These are phyloP conservation scores for Huntiella bhutanensis DNA, from an alignment of 2,329 filamentous ascomycete species.

Conservation along the genomic window DNA sequence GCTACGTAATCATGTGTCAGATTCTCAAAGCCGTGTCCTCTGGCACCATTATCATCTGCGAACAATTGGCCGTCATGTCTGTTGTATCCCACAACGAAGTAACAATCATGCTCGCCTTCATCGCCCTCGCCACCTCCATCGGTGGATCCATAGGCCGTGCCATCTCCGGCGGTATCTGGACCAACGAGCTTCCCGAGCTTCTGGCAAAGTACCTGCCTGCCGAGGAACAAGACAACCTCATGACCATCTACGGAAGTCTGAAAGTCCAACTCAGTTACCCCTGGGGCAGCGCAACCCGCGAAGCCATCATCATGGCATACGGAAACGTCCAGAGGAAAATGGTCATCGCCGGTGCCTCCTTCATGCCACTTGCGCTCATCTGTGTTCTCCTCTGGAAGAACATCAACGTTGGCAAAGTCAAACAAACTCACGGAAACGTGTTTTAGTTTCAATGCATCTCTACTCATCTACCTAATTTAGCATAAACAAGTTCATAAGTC, in stretches of 20 bases:
- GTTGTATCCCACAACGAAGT: conserved; percentile 42
- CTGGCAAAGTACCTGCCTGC: conserved; percentile 31
- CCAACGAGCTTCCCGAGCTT: conserved; percentile 33
- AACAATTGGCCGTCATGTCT: conserved; percentile 42
- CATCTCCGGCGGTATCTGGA: conserved; percentile 48
- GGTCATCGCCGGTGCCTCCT: conserved; percentile 28
- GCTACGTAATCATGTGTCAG: conserved; percentile 40
- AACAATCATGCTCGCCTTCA: conserved; percentile 40
- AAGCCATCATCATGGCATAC: conserved; percentile 42
- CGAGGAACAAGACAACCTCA: conserved; percentile 16
- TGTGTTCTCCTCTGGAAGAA: conserved; percentile 29
- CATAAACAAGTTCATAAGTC: background rate
- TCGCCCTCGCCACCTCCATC: conserved; percentile 39
- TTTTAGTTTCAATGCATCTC: conserved; percentile 17
- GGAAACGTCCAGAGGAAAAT: conserved; percentile 32
- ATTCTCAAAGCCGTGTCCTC: conserved; percentile 43
- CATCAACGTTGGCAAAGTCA: conserved; percentile 28
- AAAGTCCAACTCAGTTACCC: conserved; percentile 37
- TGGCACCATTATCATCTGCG: conserved; percentile 38
- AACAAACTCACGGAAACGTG: conserved; percentile 23
- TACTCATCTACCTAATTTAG: background rate
- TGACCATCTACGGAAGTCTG: conserved; percentile 26
- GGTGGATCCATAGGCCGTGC: conserved; percentile 36
- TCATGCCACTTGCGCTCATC: conserved; percentile 22
- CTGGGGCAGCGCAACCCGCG: conserved; percentile 28